These are phyloP conservation scores for Melampsora occidentalis DNA, from an alignment of 1,284 basidiomycete species.

Conservation along the genomic window DNA sequence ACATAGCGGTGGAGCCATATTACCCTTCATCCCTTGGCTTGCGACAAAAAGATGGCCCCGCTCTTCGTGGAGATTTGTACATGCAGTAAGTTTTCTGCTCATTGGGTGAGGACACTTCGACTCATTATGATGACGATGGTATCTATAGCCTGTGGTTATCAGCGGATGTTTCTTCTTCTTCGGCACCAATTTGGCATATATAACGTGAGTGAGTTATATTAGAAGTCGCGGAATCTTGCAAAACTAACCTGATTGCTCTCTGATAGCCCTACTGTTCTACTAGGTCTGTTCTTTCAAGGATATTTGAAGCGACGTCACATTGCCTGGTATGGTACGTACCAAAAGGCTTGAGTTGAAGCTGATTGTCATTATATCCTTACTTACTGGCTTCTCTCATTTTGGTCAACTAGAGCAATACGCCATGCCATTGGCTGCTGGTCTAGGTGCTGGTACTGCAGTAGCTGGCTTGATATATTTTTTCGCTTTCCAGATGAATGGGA, in stretches of 20 bases:
- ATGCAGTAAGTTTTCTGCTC: not conserved
- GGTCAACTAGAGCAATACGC: conserved; percentile 30
- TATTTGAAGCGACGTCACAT: conserved; percentile 30
- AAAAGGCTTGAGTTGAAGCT: too few relatives aligned
- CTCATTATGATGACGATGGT: too few relatives aligned
- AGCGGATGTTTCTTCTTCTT: conserved; percentile 23
- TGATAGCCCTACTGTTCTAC: conserved; percentile 19
- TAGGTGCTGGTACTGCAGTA: conserved; percentile 31
- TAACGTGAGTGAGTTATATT: conserved; percentile 21
- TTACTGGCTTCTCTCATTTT: too few relatives aligned
- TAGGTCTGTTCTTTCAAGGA: conserved; percentile 32
- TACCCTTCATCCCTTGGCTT: conserved; percentile 41
- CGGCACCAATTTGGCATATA: conserved; percentile 22
- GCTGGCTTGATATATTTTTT: conserved; percentile 39
- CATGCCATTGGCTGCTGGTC: conserved; percentile 28
- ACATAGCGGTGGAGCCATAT: conserved; percentile 18
- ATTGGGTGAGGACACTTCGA: too few relatives aligned
- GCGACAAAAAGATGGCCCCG: conserved; percentile 34
- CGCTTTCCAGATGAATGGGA: conserved; percentile 32
- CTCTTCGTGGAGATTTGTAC: conserved; percentile 30
- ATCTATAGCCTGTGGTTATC: conserved; percentile 23
- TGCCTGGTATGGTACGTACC: conserved; percentile 39
- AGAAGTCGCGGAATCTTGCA: not conserved
- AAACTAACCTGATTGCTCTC: not conserved
- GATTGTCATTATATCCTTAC: too few relatives aligned